Evolutionary conservation across 257 asterid genomes (phyloP), one percentile per base, ranked within the genome.

Genomic region (Petunia axillaris): DNA sequence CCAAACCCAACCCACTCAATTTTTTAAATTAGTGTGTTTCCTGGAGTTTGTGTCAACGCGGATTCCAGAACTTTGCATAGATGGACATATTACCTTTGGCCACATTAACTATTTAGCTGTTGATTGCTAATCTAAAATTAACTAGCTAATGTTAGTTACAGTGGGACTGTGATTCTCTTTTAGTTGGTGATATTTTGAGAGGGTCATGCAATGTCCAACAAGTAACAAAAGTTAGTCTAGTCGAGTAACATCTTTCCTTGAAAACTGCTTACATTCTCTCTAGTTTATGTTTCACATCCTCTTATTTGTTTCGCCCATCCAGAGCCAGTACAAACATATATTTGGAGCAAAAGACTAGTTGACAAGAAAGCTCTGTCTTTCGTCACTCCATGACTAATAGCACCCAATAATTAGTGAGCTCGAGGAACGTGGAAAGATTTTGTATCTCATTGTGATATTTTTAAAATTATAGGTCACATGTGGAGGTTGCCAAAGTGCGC

Each of bases 401-500:
- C 11, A 71, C 1, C 62, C 13, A 62, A 48, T 48, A 79, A 67
- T 50, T 81, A 44, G 35, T 76, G 15, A 58, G 54, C 36, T 68
- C 1, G 48, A 65, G 65, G 73, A 73, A 76, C 35, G 74, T 67
- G 63, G 79, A 62, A 82, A 48, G 60, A 41, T 53, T 53, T 74
- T 44, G 55, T 75, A 71, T 81, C 60, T 76, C 78, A 71, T 63
- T 59, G 67, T 76, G 81, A 71, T 53, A 74, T 83, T 84, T 89
- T 37, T 86, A 35, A 71, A 71, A 48, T 35, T 5, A 25, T 71
- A 95, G 99, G 98, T 93, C 76, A 93, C 99, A 41, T 95, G 99
- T 86, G 99, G 99, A 87, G 99, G 99, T 71, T 90, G 97, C 86
- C 98, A 95, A 90, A 93, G 97, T 89, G 99, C 99, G 13, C 99